phyloP scores from a whole-genome alignment of 176 grass and related monocot genomes.

The Alopecurus myosuroides region DNA sequence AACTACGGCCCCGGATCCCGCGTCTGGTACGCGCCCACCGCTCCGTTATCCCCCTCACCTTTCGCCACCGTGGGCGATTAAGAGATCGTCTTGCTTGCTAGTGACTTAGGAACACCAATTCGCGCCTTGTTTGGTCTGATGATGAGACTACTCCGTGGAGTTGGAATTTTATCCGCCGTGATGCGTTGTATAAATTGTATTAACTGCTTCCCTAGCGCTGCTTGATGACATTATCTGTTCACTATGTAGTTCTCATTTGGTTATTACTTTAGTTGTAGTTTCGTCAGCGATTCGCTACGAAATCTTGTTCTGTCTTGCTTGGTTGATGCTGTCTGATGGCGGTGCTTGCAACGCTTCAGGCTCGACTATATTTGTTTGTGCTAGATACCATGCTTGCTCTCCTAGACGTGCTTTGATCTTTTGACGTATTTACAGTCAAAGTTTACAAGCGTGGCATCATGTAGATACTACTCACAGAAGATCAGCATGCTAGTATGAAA shows the following conservation, averaged over 20 bases:
- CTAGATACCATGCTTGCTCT: not conserved
- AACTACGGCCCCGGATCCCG: conserved; percentile 69
- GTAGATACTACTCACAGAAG: too few species aligned
- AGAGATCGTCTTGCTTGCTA: not conserved
- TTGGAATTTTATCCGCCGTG: not conserved
- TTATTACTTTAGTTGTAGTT: not conserved
- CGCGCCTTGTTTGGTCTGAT: not conserved
- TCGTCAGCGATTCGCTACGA: not conserved
- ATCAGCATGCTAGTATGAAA: too few species aligned
- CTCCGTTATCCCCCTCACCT: not conserved
- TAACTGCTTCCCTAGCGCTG: not conserved
- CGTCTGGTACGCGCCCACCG: conserved; percentile 35
- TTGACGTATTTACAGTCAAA: not conserved
- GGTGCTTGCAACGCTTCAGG: not conserved
- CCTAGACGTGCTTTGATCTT: not conserved
- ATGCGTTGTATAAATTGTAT: not conserved
- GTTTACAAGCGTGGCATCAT: not conserved
- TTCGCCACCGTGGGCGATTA: not conserved
- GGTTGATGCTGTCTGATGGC: not conserved
- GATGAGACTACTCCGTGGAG: not conserved
- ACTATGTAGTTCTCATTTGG: not conserved
- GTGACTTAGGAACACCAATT: not conserved
- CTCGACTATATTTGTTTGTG: not conserved
- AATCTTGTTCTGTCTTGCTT: not conserved
- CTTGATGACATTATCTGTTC: not conserved